These are phyloP conservation scores for Globisporangium perplexum DNA, from an alignment of 352 stramenopile genomes.

Conservation along the genomic window DNA sequence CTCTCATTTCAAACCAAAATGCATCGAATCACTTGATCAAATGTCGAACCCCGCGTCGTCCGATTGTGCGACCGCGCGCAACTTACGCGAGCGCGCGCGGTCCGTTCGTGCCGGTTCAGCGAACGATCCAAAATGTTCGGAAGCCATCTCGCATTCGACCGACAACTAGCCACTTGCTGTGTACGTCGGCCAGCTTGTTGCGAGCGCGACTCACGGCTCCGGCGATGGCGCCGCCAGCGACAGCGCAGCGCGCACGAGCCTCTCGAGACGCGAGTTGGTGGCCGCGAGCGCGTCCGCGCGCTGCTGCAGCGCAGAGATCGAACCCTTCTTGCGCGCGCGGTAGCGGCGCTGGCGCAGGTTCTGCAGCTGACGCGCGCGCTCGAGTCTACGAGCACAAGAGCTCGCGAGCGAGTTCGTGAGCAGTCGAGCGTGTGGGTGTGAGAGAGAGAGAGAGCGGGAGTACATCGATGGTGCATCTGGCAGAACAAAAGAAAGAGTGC, in stretches of 20 bases:
- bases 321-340: conserved; percentile 40
- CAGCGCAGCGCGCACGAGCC: conserved; percentile 1
- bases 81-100: conserved; percentile 1
- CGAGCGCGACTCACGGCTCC: too few relatives aligned
- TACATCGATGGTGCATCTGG: too few relatives aligned
- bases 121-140: conserved; percentile 3
- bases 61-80: not conserved
- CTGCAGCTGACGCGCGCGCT: conserved; percentile 33
- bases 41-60: conserved; percentile 3
- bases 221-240: not conserved
- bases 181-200: too few relatives aligned
- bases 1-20: not conserved
- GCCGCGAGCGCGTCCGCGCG: not conserved
- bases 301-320: conserved; percentile 20
- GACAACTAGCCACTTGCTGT: too few relatives aligned
- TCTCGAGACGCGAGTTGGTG: conserved; percentile 10
- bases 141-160: conserved; percentile 1
- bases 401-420: not conserved
- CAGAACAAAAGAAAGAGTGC: not conserved
- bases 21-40: not conserved
- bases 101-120: conserved; percentile 5
- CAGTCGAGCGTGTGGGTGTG: not conserved
- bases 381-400: conserved; percentile 8
- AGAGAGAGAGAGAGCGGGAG: too few relatives aligned
- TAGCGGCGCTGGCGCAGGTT: conserved; percentile 41